A percentile compares a stretch with the other conserved stretches of the same genome.
These are phyloP conservation scores for Alloascoidea africana DNA, from an alignment of 805 yeast genomes.

Conservation along the genomic window DNA sequence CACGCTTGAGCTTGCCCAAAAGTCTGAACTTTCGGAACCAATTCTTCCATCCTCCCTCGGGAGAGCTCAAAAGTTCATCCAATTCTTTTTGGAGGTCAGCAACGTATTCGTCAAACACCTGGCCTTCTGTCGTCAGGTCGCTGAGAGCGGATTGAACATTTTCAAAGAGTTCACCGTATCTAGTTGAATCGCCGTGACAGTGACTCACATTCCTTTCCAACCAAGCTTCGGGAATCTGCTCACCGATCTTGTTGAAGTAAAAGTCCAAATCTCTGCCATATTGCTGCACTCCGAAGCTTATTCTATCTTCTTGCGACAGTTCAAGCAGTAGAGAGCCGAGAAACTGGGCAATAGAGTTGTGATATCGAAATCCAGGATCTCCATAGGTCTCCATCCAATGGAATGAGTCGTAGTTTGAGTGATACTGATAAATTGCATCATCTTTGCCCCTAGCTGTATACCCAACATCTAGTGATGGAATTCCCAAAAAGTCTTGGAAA, in stretches of 20 bases:
- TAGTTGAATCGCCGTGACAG: conserved; percentile 4
- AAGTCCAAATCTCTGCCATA: conserved; percentile 24
- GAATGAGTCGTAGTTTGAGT: conserved; percentile 58
- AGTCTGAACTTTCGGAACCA: conserved; percentile 12
- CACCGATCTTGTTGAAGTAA: conserved; percentile 23
- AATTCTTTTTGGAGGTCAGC: conserved; percentile 32
- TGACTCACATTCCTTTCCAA: too few relatives aligned
- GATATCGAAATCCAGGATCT: conserved; percentile 47
- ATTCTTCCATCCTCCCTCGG: background rate
- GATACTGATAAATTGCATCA: conserved; percentile 60
- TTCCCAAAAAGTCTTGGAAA: conserved; percentile 24
- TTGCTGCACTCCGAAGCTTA: conserved; percentile 24
- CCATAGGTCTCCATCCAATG: conserved; percentile 53
- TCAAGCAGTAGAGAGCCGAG: conserved; percentile 34
- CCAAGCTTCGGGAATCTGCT: conserved; percentile 19
- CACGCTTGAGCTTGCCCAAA: conserved; percentile 10
- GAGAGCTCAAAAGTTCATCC: conserved; percentile 29
- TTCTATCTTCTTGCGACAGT: conserved; percentile 31
- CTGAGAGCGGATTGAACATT: conserved; percentile 9
- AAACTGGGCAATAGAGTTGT: conserved; percentile 37
- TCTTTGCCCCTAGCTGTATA: conserved; percentile 26
- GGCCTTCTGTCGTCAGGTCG: conserved; percentile 17
- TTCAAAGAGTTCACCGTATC: conserved; percentile 9
- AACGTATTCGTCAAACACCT: conserved; percentile 31
- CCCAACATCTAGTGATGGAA: conserved; percentile 38